Evolutionary conservation across 805 yeast species (phyloP).

Genomic region (Middelhovenomyces tepae): DNA sequence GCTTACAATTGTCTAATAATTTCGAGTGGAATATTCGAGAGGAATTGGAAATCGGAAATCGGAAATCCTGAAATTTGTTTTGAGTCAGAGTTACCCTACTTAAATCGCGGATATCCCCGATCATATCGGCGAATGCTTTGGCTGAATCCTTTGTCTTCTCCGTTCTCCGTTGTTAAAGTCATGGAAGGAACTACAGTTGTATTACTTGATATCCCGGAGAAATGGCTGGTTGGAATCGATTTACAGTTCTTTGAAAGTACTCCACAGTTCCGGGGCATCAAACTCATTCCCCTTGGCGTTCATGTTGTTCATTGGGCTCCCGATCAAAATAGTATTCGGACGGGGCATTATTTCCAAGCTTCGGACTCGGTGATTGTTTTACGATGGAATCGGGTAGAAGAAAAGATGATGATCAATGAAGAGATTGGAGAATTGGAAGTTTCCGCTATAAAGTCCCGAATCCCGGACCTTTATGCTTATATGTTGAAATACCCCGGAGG

Average conservation of each 20-base stretch:
- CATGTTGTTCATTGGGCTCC: constrained; percentile 49
- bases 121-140: too few species aligned
- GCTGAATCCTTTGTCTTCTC: too few species aligned
- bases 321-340: constrained; percentile 29
- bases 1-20: neutral
- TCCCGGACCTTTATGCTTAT: constrained; percentile 29
- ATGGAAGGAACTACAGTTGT: constrained; percentile 25
- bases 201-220: constrained; percentile 26
- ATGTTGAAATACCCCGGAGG: constrained; percentile 36
- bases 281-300: constrained; percentile 40
- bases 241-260: constrained; percentile 39
- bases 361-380: constrained; percentile 28
- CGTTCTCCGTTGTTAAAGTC: too few species aligned
- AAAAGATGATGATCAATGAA: constrained; percentile 23
- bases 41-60: neutral
- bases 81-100: neutral
- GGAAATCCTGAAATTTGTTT: constrained; percentile 1
- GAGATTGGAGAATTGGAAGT: constrained; percentile 28
- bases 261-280: constrained; percentile 40
- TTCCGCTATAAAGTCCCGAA: constrained; percentile 20
- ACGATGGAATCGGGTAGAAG: constrained; percentile 32
- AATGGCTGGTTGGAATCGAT: constrained; percentile 41
- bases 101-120: too few species aligned
- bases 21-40: neutral
- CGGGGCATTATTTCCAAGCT: constrained; percentile 31